A percentile compares a stretch with the other conserved stretches of the same genome.
Conservation (phyloP, 805 yeast genomes). For the Ogataea philodendri region DNA sequence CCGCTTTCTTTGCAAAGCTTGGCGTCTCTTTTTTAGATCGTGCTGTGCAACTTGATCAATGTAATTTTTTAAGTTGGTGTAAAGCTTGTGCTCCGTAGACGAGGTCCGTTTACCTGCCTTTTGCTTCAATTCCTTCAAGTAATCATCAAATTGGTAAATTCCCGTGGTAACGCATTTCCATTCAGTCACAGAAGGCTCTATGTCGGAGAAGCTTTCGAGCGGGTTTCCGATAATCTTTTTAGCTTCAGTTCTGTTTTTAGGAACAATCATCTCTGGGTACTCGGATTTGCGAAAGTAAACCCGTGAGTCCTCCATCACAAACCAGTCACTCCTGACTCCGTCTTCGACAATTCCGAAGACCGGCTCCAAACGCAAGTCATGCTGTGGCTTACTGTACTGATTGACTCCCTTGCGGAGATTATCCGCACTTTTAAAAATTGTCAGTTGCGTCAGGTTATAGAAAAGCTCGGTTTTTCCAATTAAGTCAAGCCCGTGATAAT, state of each 20-base stretch:
- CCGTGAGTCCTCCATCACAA: constrained; percentile 50
- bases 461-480: constrained; percentile 50
- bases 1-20: constrained; percentile 53
- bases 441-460: constrained; percentile 38
- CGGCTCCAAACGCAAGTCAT: constrained; percentile 25
- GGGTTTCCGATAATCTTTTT: constrained; percentile 24
- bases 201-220: constrained; percentile 14
- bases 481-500: constrained; percentile 34
- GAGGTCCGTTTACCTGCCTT: constrained; percentile 32
- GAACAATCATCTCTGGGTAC: constrained; percentile 35
- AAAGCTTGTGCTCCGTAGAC: constrained; percentile 30
- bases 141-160: constrained; percentile 42
- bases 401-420: constrained; percentile 51
- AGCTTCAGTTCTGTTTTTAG: constrained; percentile 35
- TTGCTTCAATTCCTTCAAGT: constrained; percentile 31
- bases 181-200: constrained; percentile 37
- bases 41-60: constrained; percentile 38
- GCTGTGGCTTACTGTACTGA: constrained; percentile 29
- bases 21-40: constrained; percentile 55
- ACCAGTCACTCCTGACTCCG: constrained; percentile 26
- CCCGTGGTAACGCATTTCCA: constrained; percentile 44
- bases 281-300: constrained; percentile 42
- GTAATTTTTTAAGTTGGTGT: constrained; percentile 31
- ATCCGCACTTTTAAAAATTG: constrained; percentile 42
- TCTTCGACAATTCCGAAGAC: constrained; percentile 20